Base-by-base conservation (phyloP, 768 basidiomycete species). In the Leccinum ochraceum region DNA sequence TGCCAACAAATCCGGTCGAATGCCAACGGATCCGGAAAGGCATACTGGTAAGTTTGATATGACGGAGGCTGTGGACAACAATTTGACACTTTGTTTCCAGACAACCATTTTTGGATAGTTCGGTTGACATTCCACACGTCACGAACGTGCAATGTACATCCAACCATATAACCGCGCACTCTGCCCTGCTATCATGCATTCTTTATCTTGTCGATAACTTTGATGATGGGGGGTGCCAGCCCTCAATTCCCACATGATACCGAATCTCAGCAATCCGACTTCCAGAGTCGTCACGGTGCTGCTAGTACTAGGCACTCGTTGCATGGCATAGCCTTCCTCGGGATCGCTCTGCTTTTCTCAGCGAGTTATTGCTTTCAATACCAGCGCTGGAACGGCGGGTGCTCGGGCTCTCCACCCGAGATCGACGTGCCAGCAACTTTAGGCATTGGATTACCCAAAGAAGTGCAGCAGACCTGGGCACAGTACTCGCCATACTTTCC, bases 401-500 rank as follows among this genome's bases (percentile, higher is more conserved):
- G 50, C 51, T 52, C 32, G 39, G 11, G 49, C 24, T n/a, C 63
- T 3, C 24, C 56, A 4, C 51, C 46, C 14, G 39, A 52, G 32
- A 17, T 39, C 36, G n/a, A 51, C 4, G 28, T 53, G n/a, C 32
- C 49, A 3, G n/a, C 28, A 11, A 46, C 44, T 20, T 11, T 6
- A 7, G 51, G 49, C 4, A 1, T 60, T 22, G 59, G 55, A 14
- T 30, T 73, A 20, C 64, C 69, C 34, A 62, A 67, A 63, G 60
- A 64, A 13, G 56, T 76, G 11, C 63, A 72, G 10, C 73, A 68
- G 30, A 71, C 77, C 1, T 89, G 87, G 88, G 85, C 79, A 11
- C 77, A 83, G 42, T 87, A 88, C 64, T 80, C 86, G 30, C 88
- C 88, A 0, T 89, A 81, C 69, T 80, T 77, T 58, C 74, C 87